Base-by-base conservation (phyloP, 257 asterid genomes). In the Solanum chiquidenum region DNA sequence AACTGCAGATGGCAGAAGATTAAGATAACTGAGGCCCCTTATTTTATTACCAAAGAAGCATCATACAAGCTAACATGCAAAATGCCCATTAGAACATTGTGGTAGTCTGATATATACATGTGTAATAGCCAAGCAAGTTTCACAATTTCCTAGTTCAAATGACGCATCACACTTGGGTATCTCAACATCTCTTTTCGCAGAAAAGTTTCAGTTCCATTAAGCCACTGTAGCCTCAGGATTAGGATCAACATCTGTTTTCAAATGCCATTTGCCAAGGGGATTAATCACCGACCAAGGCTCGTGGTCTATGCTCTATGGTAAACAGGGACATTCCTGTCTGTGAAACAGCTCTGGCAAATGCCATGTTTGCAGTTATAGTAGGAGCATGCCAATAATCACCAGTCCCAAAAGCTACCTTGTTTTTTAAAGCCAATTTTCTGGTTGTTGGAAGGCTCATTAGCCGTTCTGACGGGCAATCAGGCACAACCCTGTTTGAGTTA, bases 291-390 rank as follows among this genome's bases (percentile, higher is more conserved):
- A 94, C 92, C 37, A 97, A 96, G 40, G 99, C 97, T 89, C 96
- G 93, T 5, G 98, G 98, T 68, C 95, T 92, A 86, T 97, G 99
- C 92, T 93, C 98, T 86, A 94, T 87, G 4, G 95, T 92, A 52
- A 91, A 93, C 89, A 97, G 90, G 23, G 99, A 95, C 95, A 97
- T 92, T 72, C 98, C 99, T 18, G 98, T 93, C 93, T 97, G 99
- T 33, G 93, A 88, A 89, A 95, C 94, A 72, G 98, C 98, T 93
- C 98, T 92, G 79, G 92, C 96, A 92, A 97, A 97, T 80, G 92
- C 97, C 98, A 95, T 93, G 90, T 97, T 97, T 72, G 99, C 98
- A 35, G 98, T 97, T 88, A 95, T 90, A 42, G 98, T 97, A 73
- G 95, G 98, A 86, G 98, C 98, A 87, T 87, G 89, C 95, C 96